These are phyloP conservation scores for Vanrija pseudolonga DNA, from an alignment of 1,284 basidiomycete genomes.

Conservation along the genomic window DNA sequence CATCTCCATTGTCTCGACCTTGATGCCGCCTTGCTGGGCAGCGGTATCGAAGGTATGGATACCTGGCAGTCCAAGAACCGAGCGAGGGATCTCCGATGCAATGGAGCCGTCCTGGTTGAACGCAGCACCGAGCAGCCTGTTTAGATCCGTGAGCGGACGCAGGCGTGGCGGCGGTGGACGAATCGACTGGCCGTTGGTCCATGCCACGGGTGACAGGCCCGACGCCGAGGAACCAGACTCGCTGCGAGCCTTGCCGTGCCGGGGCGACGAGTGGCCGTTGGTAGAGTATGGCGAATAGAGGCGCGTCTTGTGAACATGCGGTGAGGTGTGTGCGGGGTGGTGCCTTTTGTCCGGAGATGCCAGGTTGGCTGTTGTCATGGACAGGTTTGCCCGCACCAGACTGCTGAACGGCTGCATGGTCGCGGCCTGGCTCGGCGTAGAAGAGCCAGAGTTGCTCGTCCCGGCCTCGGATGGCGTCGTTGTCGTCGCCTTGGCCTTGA, in stretches of 20 bases:
- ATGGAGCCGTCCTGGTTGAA: conserved; percentile 39
- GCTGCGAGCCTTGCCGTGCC: conserved; percentile 20
- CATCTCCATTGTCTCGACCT: conserved; percentile 33
- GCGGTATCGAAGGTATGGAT: conserved; percentile 38
- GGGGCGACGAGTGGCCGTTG: conserved; percentile 22
- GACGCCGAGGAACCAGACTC: conserved; percentile 4
- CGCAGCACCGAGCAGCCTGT: conserved; percentile 36
- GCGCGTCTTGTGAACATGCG: conserved; percentile 47
- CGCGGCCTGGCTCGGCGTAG: conserved; percentile 7
- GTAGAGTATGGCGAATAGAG: conserved; percentile 48
- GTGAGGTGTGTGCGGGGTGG: conserved; percentile 43
- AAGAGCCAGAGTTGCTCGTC: conserved; percentile 8
- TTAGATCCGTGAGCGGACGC: conserved; percentile 40
- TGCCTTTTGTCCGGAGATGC: conserved; percentile 37
- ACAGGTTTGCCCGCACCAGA: conserved; percentile 1
- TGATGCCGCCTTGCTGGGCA: conserved; percentile 32
- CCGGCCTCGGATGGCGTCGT: not conserved
- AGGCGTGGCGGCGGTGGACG: conserved; percentile 14
- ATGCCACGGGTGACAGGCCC: conserved; percentile 1
- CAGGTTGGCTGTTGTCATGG: conserved; percentile 12
- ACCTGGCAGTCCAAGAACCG: conserved; percentile 40
- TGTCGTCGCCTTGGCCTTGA: conserved; percentile 28
- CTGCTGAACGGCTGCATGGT: conserved; percentile 1
- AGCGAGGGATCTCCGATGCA: conserved; percentile 33
- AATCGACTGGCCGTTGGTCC: conserved; percentile 1